Percentiles rank a stretch among this genome's conserved stretches.
These are phyloP conservation scores for Capronia epimyces DNA, from an alignment of 2,329 filamentous ascomycete genomes.

Conservation along the genomic window DNA sequence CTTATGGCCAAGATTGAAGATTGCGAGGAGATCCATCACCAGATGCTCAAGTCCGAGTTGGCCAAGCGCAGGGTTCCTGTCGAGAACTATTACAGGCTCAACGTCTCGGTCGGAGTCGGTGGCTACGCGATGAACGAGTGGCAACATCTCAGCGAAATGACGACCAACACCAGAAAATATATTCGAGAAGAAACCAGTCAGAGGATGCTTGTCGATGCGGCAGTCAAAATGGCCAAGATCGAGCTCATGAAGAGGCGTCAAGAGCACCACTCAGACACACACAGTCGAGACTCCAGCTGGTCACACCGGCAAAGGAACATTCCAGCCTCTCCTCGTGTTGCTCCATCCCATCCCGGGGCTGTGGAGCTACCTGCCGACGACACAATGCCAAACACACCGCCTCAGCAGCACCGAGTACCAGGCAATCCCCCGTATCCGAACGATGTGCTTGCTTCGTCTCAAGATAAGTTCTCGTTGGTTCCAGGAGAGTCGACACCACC, in stretches of 20 bases:
- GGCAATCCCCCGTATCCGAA: slow-evolving; percentile 35
- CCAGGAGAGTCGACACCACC: slow-evolving; percentile 50
- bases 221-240: slow-evolving; percentile 77
- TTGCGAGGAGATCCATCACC: slow-evolving; percentile 83
- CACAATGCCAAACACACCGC: slow-evolving; percentile 30
- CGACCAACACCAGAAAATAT: slow-evolving; percentile 82
- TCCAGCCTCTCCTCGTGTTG: slow-evolving; percentile 33
- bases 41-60: slow-evolving; percentile 75
- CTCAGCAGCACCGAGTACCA: slow-evolving; percentile 28
- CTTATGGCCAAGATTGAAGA: slow-evolving; percentile 91
- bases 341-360: slow-evolving; percentile 46
- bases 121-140: slow-evolving; percentile 99
- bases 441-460: slow-evolving; percentile 45
- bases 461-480: slow-evolving; percentile 64
- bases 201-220: slow-evolving; percentile 67
- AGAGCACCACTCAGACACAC: slow-evolving; percentile 40
- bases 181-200: slow-evolving; percentile 69
- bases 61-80: slow-evolving; percentile 70
- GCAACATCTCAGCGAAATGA: slow-evolving; percentile 89
- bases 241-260: slow-evolving; percentile 67
- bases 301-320: slow-evolving; percentile 30
- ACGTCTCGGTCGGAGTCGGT: slow-evolving; percentile 86
- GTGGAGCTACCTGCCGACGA: slow-evolving; percentile 58
- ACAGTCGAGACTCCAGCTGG: slow-evolving; percentile 31
- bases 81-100: slow-evolving; percentile 93